phyloP scores from a whole-genome alignment of 805 yeast species.

The Candida andamanensis region DNA sequence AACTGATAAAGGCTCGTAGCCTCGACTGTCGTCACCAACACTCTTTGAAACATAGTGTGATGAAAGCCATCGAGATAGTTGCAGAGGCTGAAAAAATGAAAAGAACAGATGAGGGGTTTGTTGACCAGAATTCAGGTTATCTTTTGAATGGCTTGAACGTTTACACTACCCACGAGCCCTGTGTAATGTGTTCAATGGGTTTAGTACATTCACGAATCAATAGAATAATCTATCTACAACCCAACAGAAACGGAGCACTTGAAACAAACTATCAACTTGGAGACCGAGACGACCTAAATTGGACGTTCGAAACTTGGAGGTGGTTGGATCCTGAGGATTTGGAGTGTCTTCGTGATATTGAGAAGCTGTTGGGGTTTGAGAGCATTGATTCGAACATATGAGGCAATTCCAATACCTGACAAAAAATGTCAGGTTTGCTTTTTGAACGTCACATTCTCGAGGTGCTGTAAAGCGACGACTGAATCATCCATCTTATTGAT shows the following conservation, averaged over 20 bases:
- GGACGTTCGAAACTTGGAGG: slow-evolving; percentile 80
- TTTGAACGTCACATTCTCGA: too few species aligned
- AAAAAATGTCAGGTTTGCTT: too few species aligned
- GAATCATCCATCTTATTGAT: slow-evolving; percentile 1
- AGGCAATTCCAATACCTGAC: too few species aligned
- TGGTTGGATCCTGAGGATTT: slow-evolving; percentile 38
- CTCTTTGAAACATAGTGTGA: slow-evolving; percentile 69
- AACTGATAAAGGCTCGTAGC: slow-evolving; percentile 29
- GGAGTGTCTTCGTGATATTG: slow-evolving; percentile 2
- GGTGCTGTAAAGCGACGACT: not conserved
- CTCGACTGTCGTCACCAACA: slow-evolving; percentile 32
- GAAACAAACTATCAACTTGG: slow-evolving; percentile 74
- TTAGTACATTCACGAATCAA: slow-evolving; percentile 82
- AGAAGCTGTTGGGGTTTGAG: too few species aligned
- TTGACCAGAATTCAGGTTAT: slow-evolving; percentile 34
- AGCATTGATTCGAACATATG: too few species aligned
- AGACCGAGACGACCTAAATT: slow-evolving; percentile 68
- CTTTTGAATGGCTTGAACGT: slow-evolving; percentile 74
- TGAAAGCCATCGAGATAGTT: slow-evolving; percentile 62
- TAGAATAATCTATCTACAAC: slow-evolving; percentile 55
- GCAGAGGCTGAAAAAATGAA: slow-evolving; percentile 50
- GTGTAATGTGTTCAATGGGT: slow-evolving; percentile 97
- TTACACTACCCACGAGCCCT: slow-evolving; percentile 92
- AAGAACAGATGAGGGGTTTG: slow-evolving; percentile 16
- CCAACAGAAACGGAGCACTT: slow-evolving; percentile 42